Conservation (phyloP, 768 basidiomycete genomes). For the Cyclocybe aegerita region DNA sequence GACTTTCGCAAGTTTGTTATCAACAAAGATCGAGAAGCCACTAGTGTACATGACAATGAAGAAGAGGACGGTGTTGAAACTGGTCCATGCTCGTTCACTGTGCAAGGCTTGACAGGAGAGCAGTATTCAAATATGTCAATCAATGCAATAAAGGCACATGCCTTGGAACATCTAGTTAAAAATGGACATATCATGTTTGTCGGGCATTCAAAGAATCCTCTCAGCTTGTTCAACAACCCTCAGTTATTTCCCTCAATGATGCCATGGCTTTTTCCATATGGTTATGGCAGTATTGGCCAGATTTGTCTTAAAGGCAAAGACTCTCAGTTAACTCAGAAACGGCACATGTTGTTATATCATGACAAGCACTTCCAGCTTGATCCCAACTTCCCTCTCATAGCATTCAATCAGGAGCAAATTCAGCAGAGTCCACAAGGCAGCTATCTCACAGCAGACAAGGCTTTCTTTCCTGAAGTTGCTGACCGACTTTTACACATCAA, state of each 20-base stretch:
- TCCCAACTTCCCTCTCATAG: slow-evolving; percentile 33
- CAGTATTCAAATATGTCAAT: slow-evolving; percentile 18
- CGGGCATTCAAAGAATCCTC: too few species aligned
- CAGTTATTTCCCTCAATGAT: slow-evolving; percentile 34
- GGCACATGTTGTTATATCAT: slow-evolving; percentile 29
- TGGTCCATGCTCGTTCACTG: slow-evolving; percentile 34
- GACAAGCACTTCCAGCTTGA: slow-evolving; percentile 40
- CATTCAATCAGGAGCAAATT: slow-evolving; percentile 41
- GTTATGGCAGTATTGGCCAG: slow-evolving; percentile 27
- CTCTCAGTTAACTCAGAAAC: slow-evolving; percentile 20
- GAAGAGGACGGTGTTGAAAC: slow-evolving; percentile 19
- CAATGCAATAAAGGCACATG: too few species aligned
- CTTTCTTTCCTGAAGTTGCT: slow-evolving; percentile 24
- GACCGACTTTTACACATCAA: slow-evolving; percentile 16
- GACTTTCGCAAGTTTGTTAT: too few species aligned
- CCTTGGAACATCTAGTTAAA: too few species aligned
- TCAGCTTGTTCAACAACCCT: too few species aligned
- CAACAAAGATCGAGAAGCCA: too few species aligned
- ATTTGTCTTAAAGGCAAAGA: too few species aligned
- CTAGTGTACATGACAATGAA: slow-evolving; percentile 4
- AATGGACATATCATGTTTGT: too few species aligned
- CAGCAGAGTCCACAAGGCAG: slow-evolving; percentile 23
- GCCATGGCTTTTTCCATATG: slow-evolving; percentile 40
- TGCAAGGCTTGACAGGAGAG: slow-evolving; percentile 33
- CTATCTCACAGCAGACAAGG: slow-evolving; percentile 24